A percentile compares a stretch with the other conserved stretches of the same genome.
Conservation (phyloP, 345 rosid genomes). For the Limnanthes douglasii region DNA sequence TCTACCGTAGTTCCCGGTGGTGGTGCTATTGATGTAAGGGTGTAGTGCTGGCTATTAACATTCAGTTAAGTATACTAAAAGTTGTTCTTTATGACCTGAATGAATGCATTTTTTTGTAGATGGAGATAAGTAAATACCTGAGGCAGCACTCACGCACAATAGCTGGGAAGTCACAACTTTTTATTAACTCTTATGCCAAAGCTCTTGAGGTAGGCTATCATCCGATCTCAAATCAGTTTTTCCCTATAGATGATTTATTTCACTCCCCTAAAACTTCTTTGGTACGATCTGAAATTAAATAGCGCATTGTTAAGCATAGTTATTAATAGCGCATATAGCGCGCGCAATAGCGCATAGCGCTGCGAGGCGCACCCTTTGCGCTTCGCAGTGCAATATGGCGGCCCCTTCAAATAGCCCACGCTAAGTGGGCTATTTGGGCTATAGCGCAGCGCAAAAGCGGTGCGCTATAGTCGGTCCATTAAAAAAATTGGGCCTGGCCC, state of each 20-base stretch:
- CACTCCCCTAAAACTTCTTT: background rate
- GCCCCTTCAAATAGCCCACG: too few relatives aligned
- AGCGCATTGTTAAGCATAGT: background rate
- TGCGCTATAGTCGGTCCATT: too few relatives aligned
- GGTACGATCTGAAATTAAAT: background rate
- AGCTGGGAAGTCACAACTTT: conserved; percentile 92
- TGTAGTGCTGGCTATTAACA: background rate
- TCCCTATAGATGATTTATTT: background rate
- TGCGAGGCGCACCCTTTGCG: too few relatives aligned
- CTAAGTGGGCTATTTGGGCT: too few relatives aligned
- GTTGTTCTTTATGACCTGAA: conserved; percentile 5
- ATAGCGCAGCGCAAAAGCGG: too few relatives aligned
- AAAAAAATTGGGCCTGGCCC: too few relatives aligned
- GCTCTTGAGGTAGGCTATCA: conserved; percentile 94
- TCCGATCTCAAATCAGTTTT: too few relatives aligned
- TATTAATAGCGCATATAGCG: too few relatives aligned
- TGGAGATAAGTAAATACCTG: conserved; percentile 88
- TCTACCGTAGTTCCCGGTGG: conserved; percentile 99
- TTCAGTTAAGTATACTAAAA: background rate
- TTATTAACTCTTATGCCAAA: conserved; percentile 94
- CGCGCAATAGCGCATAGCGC: too few relatives aligned
- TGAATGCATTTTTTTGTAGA: conserved; percentile 28
- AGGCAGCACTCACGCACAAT: conserved; percentile 95
- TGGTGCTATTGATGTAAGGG: conserved; percentile 94
- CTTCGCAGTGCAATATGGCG: too few relatives aligned